These are phyloP conservation scores for Cucumis cinereus DNA, from an alignment of 306 rosid genomes.

Conservation along the genomic window DNA sequence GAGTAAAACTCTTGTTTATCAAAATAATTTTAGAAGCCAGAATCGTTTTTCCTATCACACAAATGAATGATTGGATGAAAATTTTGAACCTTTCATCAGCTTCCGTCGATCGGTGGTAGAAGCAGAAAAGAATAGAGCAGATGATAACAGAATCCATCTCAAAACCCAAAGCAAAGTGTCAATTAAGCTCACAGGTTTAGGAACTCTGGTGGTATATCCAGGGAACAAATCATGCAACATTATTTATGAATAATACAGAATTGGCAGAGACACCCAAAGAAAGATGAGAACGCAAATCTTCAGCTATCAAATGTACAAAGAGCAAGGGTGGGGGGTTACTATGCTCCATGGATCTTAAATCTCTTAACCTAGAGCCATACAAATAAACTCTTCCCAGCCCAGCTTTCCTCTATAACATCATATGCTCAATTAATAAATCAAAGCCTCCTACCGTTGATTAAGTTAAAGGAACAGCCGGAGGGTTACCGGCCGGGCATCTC, in stretches of 20 bases:
- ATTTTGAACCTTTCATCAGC: background rate
- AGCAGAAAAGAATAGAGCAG: background rate
- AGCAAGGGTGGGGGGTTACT: conserved; percentile 1
- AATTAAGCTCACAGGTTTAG: conserved; percentile 7
- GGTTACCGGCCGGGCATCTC: conserved; percentile 71
- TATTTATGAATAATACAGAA: conserved; percentile 70
- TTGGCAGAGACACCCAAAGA: conserved; percentile 40
- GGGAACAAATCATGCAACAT: conserved; percentile 73
- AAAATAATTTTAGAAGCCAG: background rate
- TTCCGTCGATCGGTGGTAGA: background rate
- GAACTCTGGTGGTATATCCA: conserved; percentile 34
- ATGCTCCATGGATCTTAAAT: conserved; percentile 29
- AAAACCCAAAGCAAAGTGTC: conserved; percentile 6
- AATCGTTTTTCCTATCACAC: background rate
- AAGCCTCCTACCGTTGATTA: conserved; percentile 42
- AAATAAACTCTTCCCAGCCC: conserved; percentile 27
- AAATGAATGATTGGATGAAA: background rate
- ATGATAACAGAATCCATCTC: background rate
- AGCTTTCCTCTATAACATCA: conserved; percentile 40
- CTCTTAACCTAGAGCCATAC: conserved; percentile 28
- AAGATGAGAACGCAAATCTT: conserved; percentile 54
- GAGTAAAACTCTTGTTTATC: background rate
- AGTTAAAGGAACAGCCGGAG: conserved; percentile 47
- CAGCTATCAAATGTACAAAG: conserved; percentile 64
- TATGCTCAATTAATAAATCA: conserved; percentile 30